Percentiles rank a stretch among this genome's conserved stretches.
These are phyloP conservation scores for Phytopythium ostracodes DNA, from an alignment of 352 stramenopile genomes.

Conservation along the genomic window DNA sequence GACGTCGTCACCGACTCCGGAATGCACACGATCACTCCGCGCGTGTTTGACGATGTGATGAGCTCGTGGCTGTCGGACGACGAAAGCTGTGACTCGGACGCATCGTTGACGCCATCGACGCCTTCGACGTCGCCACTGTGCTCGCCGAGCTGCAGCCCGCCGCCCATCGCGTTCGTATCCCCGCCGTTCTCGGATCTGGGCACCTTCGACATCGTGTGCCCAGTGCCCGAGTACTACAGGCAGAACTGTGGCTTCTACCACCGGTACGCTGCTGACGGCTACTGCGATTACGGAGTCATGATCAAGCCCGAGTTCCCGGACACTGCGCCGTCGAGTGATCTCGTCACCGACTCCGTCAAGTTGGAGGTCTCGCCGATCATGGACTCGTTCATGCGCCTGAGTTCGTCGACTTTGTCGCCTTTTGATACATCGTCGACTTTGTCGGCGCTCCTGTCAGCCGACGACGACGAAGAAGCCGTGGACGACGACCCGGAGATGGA, in stretches of 20 bases:
- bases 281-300: background rate
- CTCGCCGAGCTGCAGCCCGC: background rate
- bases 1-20: background rate
- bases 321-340: slow-evolving; percentile 2
- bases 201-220: background rate
- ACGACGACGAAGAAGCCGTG: background rate
- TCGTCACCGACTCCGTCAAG: background rate
- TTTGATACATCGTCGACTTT: background rate
- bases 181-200: background rate
- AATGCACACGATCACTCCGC: background rate
- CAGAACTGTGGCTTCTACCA: background rate
- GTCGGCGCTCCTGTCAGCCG: slow-evolving; percentile 2
- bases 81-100: background rate
- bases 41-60: slow-evolving; percentile 7
- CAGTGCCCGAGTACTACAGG: background rate
- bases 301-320: background rate
- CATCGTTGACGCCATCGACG: background rate
- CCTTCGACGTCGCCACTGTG: background rate
- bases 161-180: background rate
- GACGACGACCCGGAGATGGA: background rate
- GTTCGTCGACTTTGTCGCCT: background rate
- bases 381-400: background rate
- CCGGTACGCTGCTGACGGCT: background rate
- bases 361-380: background rate
- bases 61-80: background rate